These are phyloP conservation scores for Fusarium sp. DNA, from an alignment of 2,329 filamentous ascomycete genomes.

Conservation along the genomic window DNA sequence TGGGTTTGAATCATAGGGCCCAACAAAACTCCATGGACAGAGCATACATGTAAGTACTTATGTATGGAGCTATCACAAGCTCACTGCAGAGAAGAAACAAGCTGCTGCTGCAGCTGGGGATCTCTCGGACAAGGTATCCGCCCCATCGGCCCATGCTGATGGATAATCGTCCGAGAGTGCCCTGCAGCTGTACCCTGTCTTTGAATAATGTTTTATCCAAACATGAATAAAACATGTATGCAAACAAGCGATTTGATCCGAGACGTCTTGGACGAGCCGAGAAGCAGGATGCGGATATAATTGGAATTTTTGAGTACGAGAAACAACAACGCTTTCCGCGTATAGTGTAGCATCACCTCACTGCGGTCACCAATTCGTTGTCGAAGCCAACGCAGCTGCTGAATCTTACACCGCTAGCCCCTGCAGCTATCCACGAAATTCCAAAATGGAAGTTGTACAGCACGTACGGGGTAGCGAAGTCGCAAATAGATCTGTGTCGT, in stretches of 20 bases:
- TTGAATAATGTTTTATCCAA: conserved; percentile 12
- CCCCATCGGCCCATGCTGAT: conserved; percentile 42
- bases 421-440: conserved; percentile 21
- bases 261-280: not conserved
- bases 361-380: conserved; percentile 4
- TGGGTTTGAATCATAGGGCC: not conserved
- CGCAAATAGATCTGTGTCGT: conserved; percentile 14
- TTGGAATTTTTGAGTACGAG: not conserved
- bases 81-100: not conserved
- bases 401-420: conserved; percentile 6
- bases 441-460: conserved; percentile 30
- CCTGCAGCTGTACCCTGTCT: conserved; percentile 32
- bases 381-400: conserved; percentile 5
- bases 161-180: conserved; percentile 45
- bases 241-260: conserved; percentile 15
- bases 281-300: not conserved
- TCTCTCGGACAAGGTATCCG: conserved; percentile 32
- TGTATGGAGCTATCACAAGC: not conserved
- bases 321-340: not conserved
- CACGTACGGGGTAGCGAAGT: conserved; percentile 16
- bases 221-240: conserved; percentile 8
- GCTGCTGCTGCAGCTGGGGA: not conserved
- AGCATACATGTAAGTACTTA: not conserved
- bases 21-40: not conserved
- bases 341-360: not conserved